Conservation (phyloP, 805 yeast genomes). For the Wickerhamomyces subpelliculosus region DNA sequence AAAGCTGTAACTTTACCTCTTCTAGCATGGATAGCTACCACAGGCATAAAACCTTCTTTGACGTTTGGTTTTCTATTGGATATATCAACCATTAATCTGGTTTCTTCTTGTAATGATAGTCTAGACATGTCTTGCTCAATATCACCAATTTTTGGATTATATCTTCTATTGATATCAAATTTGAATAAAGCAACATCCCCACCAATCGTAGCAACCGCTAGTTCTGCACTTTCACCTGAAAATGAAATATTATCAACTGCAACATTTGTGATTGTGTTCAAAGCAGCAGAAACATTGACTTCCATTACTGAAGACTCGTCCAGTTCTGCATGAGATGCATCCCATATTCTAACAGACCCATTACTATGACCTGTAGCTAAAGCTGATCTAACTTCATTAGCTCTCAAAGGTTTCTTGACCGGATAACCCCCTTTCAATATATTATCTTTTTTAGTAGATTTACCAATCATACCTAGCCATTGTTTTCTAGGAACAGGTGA, state of each 20-base stretch:
- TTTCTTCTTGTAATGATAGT: conserved; percentile 22
- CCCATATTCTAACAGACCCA: conserved; percentile 80
- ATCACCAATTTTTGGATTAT: conserved; percentile 28
- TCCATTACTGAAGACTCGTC: conserved; percentile 54
- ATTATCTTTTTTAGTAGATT: conserved; percentile 34
- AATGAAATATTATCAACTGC: conserved; percentile 57
- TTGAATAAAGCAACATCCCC: conserved; percentile 76
- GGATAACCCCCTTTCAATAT: conserved; percentile 81
- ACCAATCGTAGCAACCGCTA: conserved; percentile 57
- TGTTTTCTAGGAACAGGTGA: conserved; percentile 52
- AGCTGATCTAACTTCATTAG: conserved; percentile 45
- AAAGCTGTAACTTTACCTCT: conserved; percentile 51
- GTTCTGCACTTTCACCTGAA: conserved; percentile 70
- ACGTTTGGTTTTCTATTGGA: conserved; percentile 45
- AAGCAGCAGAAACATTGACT: conserved; percentile 43
- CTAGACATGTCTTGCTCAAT: conserved; percentile 24
- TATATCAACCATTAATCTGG: conserved; percentile 37
- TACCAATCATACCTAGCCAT: conserved; percentile 74
- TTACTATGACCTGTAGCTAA: conserved; percentile 82
- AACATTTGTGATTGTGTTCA: conserved; percentile 37
- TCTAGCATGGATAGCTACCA: conserved; percentile 35
- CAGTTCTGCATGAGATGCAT: conserved; percentile 70
- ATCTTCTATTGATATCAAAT: conserved; percentile 50
- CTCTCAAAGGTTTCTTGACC: conserved; percentile 38
- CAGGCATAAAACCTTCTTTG: conserved; percentile 59